Conservation (phyloP, 2,329 filamentous ascomycete species). For the Aspergillus sp. region DNA sequence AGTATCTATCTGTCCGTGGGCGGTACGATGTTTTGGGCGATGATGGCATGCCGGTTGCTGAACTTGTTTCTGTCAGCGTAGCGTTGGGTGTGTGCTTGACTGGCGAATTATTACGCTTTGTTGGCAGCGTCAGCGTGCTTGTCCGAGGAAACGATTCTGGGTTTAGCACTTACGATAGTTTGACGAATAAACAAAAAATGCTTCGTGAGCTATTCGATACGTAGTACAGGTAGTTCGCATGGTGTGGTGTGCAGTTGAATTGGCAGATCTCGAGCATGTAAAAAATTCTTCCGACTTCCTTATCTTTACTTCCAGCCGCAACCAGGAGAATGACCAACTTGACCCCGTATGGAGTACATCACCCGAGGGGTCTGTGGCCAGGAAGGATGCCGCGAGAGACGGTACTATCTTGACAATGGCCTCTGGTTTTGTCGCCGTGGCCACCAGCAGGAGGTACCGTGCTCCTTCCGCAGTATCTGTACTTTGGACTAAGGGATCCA, state of each 20-base stretch:
- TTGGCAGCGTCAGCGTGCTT: constrained; percentile 25
- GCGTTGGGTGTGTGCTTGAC: constrained; percentile 27
- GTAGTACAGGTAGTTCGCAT: background rate
- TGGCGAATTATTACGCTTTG: constrained; percentile 22
- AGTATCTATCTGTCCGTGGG: constrained; percentile 19
- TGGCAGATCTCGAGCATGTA: background rate
- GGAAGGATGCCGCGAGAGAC: constrained; percentile 59
- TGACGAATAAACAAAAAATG: constrained; percentile 26
- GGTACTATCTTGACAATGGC: constrained; percentile 66
- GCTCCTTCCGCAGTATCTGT: constrained; percentile 1
- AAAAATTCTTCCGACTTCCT: background rate
- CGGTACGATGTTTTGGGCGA: constrained; percentile 19
- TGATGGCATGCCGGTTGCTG: constrained; percentile 14
- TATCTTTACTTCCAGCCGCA: background rate
- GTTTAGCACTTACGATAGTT: constrained; percentile 29
- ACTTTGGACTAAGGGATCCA: constrained; percentile 9
- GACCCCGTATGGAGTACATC: constrained; percentile 33
- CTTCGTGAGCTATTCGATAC: background rate
- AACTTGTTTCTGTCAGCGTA: constrained; percentile 15
- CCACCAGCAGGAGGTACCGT: constrained; percentile 62
- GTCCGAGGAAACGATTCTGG: constrained; percentile 24
- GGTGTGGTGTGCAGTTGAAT: background rate
- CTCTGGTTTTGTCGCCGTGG: constrained; percentile 71
- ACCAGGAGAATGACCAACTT: constrained; percentile 19
- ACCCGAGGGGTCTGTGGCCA: constrained; percentile 44